A percentile compares a stretch with the other conserved stretches of the same genome.
These are phyloP conservation scores for Fusarium solani-melongenae DNA, from an alignment of 2,329 filamentous ascomycete species.

Conservation along the genomic window DNA sequence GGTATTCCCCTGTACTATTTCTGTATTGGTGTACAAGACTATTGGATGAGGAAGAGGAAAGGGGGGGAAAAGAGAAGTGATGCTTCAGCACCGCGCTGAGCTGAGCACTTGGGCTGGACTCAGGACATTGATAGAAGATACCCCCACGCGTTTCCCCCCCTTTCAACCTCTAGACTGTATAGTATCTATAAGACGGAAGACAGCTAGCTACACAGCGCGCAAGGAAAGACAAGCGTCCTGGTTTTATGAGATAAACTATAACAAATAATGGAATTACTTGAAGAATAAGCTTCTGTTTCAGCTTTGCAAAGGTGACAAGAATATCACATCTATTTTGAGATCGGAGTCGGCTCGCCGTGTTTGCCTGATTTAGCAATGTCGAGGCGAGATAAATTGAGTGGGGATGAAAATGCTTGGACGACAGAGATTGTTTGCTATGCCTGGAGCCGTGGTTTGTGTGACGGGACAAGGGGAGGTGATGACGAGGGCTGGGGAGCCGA, in stretches of 20 bases:
- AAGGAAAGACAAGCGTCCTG: constrained; percentile 22
- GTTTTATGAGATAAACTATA: constrained; percentile 22
- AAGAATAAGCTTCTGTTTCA: neutral
- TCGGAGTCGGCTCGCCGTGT: constrained; percentile 13
- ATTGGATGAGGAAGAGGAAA: constrained; percentile 32
- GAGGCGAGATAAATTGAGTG: constrained; percentile 19
- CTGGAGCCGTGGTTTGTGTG: constrained; percentile 30
- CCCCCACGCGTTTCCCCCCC: constrained; percentile 40
- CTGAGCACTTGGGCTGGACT: constrained; percentile 47
- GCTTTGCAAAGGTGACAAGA: neutral
- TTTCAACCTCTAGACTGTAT: constrained; percentile 43
- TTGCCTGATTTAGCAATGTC: constrained; percentile 24
- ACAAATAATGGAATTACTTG: constrained; percentile 26
- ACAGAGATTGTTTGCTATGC: constrained; percentile 30
- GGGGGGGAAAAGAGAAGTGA: constrained; percentile 28
- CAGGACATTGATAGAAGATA: constrained; percentile 48
- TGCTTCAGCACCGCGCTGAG: constrained; percentile 35
- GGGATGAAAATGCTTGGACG: constrained; percentile 16
- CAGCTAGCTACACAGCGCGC: constrained; percentile 42
- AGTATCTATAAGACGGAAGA: constrained; percentile 40
- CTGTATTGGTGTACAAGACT: constrained; percentile 40
- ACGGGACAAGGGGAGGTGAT: constrained; percentile 9
- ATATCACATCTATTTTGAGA: constrained; percentile 20
- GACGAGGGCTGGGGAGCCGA: constrained; percentile 16
- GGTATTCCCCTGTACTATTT: constrained; percentile 39